Evolutionary conservation across 208 protist genomes (phyloP), one percentile per base, ranked within the genome.

Genomic region (Leishmania amazonensis): DNA sequence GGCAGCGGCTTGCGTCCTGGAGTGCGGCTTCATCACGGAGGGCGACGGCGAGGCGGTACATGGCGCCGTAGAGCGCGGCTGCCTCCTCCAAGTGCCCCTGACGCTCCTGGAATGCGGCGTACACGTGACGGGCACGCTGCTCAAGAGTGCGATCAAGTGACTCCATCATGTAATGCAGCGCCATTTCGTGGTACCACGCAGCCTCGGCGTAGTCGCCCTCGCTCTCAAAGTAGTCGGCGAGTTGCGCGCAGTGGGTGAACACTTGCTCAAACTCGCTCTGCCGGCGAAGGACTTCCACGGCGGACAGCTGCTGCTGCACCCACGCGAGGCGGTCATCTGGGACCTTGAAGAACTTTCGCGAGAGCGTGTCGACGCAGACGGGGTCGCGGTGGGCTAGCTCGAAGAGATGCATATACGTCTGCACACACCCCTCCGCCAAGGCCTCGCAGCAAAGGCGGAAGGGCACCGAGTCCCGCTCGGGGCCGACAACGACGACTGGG

Each of bases 361-460:
- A 89, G 11, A 98, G 93, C 68, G 86, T 83, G 83, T 98, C 92
- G 2, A 98, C 93, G 76, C 95, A 98, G 40, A 98, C 90, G 11
- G 95, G 95, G 15, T 91, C 85, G 57, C 95, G 91, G 85, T 97
- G 95, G 28, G 93, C 91, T 35, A 98, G 90, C 31, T 94, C 67
- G 80, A 96, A 96, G 40, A 98, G 88, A 68, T 95, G 93, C 81
- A 96, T 92, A 79, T 93, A 98, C 17, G 94, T 88, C 77, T 91
- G 85, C 38, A 97, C 81, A 76, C 93, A 98, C 21, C 95, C 95
- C 75, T 96, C 88, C 54, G 87, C 78, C 35, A 98, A 88, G n/a
- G 94, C 90, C 76, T 97, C 84, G 19, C 95, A 91, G 80, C 93
- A 96, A 31, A 98, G 88, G 76, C 93, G 91, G 78, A 96, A 97